These are phyloP conservation scores for Eucalyptus urophylla DNA, from an alignment of 345 rosid species.

Conservation along the genomic window DNA sequence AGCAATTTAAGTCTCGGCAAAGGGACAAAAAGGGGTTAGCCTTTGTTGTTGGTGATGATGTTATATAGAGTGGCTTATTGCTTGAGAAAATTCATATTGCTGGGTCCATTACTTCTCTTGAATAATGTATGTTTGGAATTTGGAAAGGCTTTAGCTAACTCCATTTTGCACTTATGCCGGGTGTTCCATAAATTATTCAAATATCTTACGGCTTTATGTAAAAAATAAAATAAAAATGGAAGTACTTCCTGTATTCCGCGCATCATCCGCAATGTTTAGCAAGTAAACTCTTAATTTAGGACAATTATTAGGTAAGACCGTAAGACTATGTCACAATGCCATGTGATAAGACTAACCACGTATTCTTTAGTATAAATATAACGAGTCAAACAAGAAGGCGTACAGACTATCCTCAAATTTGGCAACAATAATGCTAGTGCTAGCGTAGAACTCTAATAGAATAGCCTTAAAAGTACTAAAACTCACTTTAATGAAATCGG, in stretches of 20 bases:
- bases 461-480: background rate
- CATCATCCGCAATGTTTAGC: background rate
- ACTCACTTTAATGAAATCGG: background rate
- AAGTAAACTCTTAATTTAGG: background rate
- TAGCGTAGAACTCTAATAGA: background rate
- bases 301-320: background rate
- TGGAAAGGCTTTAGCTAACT: background rate
- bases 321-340: background rate
- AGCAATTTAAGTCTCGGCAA: background rate
- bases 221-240: rapidly evolving
- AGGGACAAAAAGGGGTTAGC: background rate
- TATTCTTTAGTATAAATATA: background rate
- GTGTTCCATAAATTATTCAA: background rate
- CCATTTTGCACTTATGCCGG: background rate
- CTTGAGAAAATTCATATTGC: background rate
- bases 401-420: background rate
- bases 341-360: background rate
- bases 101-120: background rate
- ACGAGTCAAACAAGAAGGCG: background rate
- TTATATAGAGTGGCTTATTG: background rate
- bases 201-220: background rate
- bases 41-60: background rate
- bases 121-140: background rate
- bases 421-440: background rate
- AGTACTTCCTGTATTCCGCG: background rate